Evolutionary conservation across 2,329 filamentous ascomycete genomes (phyloP), one percentile per base, ranked within the genome.

Genomic region (Davidsoniella eucalypti): DNA sequence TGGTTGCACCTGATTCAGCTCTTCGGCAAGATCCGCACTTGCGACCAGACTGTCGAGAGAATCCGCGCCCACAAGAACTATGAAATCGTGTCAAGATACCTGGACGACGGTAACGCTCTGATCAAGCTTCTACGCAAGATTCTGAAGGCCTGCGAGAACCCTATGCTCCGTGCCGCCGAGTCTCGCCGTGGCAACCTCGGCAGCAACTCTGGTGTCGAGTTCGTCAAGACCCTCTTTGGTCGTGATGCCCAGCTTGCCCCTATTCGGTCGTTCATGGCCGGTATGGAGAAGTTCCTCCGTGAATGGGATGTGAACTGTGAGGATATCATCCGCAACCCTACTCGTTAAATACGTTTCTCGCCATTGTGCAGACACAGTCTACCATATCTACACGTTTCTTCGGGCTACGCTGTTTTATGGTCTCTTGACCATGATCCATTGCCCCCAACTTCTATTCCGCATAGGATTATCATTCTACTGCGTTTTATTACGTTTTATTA

Each of bases 281-380:
- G 79, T 56, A 81, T 94, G 61, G 78, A 85, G 46, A 72, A 88
- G 36, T 98, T 90, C 86, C 87, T 84, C 64, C 78, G 93, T 67
- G 83, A 90, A 44, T 98, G 95, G 65, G 87, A 95, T 61, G 86
- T 85, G 64, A 95, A 96, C 71, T 94, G 87, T 67, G 86, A 94
- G 60, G 84, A 90, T 25, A 90, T 96, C 58, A 71, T 96, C 54
- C 68, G 67, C 57, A 70, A 72, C 59, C 78, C 78, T 39, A 72
- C 70, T 57, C 65, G 69, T 60, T 80, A 73, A 61, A 61, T 26
- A n/a, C 21, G n/a, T 26, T 42, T 42, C 8, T 18, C 14, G 14
- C 33, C 26, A n/a, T 16, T n/a, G 16, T n/a, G 10, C 12, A 16
- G 26, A 33, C 26, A 21, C 21, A 21, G 21, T 21, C 21, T 21